Conservation (phyloP, 2,329 filamentous ascomycete genomes). For the Rhytidhysteron rufulum region DNA sequence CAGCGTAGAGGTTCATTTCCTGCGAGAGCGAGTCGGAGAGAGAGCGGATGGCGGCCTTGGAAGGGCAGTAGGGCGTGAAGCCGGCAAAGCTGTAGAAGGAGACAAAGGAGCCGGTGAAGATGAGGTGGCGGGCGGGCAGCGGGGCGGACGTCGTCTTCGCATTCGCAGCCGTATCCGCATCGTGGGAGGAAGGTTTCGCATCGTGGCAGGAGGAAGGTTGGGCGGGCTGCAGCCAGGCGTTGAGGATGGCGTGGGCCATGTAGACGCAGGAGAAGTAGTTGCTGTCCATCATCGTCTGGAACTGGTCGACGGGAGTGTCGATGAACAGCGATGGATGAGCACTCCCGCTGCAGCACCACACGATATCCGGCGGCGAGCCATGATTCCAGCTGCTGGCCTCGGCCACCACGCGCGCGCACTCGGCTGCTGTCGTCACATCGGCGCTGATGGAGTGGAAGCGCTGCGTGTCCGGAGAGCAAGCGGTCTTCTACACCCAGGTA, state of each 20-base stretch:
- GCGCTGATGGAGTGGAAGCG: slow-evolving; percentile 10
- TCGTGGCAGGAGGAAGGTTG: too few species aligned
- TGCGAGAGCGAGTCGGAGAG: slow-evolving; percentile 12
- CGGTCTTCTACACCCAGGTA: slow-evolving; percentile 5
- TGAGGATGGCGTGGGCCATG: slow-evolving; percentile 36
- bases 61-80: slow-evolving; percentile 9
- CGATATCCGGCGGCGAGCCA: slow-evolving; percentile 9
- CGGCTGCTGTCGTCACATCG: slow-evolving; percentile 6
- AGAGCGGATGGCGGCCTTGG: slow-evolving; percentile 11
- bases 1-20: slow-evolving; percentile 32
- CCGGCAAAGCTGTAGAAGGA: slow-evolving; percentile 12
- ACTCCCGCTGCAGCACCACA: slow-evolving; percentile 13
- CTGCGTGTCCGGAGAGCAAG: slow-evolving; percentile 7
- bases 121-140: slow-evolving; percentile 8
- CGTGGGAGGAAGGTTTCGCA: too few species aligned
- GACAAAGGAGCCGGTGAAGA: slow-evolving; percentile 13
- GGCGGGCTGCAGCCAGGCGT: slow-evolving; percentile 20
- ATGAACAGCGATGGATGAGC: slow-evolving; percentile 31
- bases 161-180: too few species aligned
- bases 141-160: neutral
- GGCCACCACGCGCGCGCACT: slow-evolving; percentile 7
- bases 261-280: slow-evolving; percentile 42
- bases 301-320: slow-evolving; percentile 31
- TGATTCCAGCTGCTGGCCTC: slow-evolving; percentile 10
- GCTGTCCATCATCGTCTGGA: slow-evolving; percentile 36